phyloP scores from a whole-genome alignment of 176 grass and related monocot species.

The Carex cristatella region DNA sequence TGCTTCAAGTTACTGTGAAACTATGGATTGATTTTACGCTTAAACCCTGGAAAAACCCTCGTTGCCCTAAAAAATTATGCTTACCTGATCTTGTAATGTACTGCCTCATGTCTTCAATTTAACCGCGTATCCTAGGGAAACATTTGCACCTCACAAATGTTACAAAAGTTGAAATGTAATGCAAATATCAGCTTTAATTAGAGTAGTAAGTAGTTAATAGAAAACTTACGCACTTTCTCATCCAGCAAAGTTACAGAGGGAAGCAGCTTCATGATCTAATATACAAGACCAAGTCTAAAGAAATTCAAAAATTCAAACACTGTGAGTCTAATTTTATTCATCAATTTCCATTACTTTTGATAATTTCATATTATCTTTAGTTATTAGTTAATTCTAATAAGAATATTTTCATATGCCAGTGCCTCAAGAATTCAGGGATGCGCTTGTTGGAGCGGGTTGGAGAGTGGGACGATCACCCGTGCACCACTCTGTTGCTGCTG shows the following conservation, averaged over 20 bases:
- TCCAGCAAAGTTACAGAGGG: constrained; percentile 83
- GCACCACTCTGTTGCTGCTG: constrained; percentile 60
- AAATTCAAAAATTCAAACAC: constrained; percentile 67
- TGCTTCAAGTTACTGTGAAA: not conserved
- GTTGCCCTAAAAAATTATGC: not conserved
- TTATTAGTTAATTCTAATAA: not conserved
- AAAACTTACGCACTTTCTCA: not conserved
- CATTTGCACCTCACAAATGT: not conserved
- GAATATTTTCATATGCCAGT: constrained; percentile 30
- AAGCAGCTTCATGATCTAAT: constrained; percentile 87
- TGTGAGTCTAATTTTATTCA: constrained; percentile 31
- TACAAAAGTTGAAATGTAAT: not conserved
- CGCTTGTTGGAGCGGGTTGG: constrained; percentile 57
- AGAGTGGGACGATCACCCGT: constrained; percentile 63
- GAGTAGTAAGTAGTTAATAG: not conserved
- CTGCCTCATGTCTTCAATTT: not conserved
- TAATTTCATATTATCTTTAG: not conserved
- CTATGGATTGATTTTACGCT: not conserved
- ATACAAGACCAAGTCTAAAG: constrained; percentile 78
- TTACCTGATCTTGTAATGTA: not conserved
- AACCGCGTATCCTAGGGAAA: not conserved
- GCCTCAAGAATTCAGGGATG: constrained; percentile 73
- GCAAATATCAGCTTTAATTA: not conserved
- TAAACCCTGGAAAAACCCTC: constrained; percentile 11
- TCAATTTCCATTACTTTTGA: not conserved